These are phyloP conservation scores for Mortierella sp. DNA, from an alignment of 371 early-diverging fungal species.

Conservation along the genomic window DNA sequence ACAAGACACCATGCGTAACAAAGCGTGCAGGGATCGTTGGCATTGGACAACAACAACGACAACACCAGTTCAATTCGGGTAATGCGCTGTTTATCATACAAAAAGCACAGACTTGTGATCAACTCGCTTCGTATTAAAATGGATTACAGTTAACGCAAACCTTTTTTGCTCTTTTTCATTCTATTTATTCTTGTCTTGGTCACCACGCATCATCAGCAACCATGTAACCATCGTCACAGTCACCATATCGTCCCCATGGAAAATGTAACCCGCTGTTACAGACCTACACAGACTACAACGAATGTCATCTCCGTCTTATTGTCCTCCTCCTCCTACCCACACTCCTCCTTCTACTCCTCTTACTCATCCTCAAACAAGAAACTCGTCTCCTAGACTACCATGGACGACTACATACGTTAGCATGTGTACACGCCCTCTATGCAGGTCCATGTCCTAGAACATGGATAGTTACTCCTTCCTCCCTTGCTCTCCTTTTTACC, in stretches of 20 bases:
- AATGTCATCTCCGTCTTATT: no score
- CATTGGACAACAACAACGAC: no score
- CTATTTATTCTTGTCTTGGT: neutral
- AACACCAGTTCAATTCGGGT: neutral
- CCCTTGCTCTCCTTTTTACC: neutral
- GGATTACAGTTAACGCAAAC: neutral
- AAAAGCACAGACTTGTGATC: conserved; percentile 2
- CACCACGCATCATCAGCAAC: neutral
- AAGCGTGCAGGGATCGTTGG: no score
- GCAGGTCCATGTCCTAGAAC: no score
- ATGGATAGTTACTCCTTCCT: neutral
- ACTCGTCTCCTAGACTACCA: neutral
- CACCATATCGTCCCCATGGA: no score
- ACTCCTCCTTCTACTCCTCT: no score
- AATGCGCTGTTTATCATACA: no score
- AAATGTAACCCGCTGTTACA: no score
- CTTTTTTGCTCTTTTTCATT: neutral
- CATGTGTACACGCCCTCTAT: neutral
- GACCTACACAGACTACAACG: no score
- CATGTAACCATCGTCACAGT: no score
- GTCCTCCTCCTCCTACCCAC: no score
- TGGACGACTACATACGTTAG: neutral
- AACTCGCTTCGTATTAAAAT: neutral
- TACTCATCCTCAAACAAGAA: neutral
- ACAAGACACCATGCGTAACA: no score